Base-by-base conservation (phyloP, 2,329 filamentous ascomycete species). In the Graphilbum ipis-grandicollis region DNA sequence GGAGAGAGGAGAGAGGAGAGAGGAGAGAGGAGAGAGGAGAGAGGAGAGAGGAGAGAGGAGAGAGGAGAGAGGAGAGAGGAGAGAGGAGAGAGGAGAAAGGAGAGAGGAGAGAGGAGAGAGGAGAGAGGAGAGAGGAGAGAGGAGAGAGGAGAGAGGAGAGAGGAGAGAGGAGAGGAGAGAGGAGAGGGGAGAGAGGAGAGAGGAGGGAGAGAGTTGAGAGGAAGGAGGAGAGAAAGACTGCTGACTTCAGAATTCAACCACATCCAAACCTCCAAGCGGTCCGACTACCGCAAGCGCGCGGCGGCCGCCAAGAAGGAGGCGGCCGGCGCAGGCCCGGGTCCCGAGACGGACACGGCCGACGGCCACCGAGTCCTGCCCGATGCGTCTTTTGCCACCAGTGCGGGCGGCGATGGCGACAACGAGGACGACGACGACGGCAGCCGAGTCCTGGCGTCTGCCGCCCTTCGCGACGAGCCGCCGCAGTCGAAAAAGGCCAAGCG, bases 181-280 rank as follows among this genome's bases (percentile, higher is more conserved):
- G n/a, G n/a, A n/a, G n/a, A n/a, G n/a, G n/a, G n/a, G n/a, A n/a
- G n/a, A n/a, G n/a, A n/a, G n/a, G n/a, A n/a, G n/a, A n/a, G n/a
- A n/a, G n/a, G n/a, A n/a, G n/a, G n/a, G n/a, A n/a, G n/a, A n/a
- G n/a, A n/a, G n/a, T n/a, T n/a, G n/a, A n/a, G n/a, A n/a, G n/a
- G n/a, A n/a, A n/a, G n/a, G n/a, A n/a, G n/a, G n/a, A n/a, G n/a
- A n/a, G n/a, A n/a, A n/a, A n/a, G n/a, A n/a, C n/a, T n/a, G 7
- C 23, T 36, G 9, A 36, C 23, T 10, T 15, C 46, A 79, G 75
- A 80, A 52, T 84, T 80, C 63, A 80, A 75, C 50, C 68, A 76
- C 44, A 70, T 75, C 39, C 77, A 83, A 52, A 72, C 75, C 17
- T 74, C 77, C 39, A 85, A 85, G 57, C 74, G 79, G 36, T 82